Evolutionary conservation across 2,329 filamentous ascomycete species (phyloP).

Genomic region (Thielaviopsis ethacetica): DNA sequence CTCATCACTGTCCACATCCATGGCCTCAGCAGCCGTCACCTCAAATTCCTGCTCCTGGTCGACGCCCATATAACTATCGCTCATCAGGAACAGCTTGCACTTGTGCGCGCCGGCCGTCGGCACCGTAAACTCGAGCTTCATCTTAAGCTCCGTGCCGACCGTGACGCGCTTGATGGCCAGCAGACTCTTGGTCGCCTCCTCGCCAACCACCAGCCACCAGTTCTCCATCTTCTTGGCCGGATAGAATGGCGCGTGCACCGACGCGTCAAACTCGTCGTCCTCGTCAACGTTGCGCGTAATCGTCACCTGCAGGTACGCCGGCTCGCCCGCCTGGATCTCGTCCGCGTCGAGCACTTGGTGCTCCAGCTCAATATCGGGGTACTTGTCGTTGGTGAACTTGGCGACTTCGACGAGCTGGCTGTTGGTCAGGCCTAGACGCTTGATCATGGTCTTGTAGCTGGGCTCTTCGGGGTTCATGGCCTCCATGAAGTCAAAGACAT

Average conservation of each 20-base stretch:
- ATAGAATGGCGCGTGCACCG: constrained; percentile 91
- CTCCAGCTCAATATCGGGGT: constrained; percentile 85
- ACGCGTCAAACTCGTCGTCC: constrained; percentile 52
- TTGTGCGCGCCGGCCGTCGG: constrained; percentile 71
- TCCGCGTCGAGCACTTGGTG: constrained; percentile 74
- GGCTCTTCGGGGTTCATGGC: constrained; percentile 91
- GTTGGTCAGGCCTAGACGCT: constrained; percentile 63
- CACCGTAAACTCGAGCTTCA: constrained; percentile 76
- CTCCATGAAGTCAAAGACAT: constrained; percentile 97
- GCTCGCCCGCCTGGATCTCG: constrained; percentile 61
- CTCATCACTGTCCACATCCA: constrained; percentile 86
- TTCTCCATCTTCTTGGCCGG: constrained; percentile 86
- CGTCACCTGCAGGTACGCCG: constrained; percentile 67
- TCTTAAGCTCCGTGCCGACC: constrained; percentile 59
- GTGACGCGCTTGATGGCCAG: constrained; percentile 91
- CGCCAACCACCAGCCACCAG: constrained; percentile 95
- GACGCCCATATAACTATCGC: constrained; percentile 90
- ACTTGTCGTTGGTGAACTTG: constrained; percentile 88
- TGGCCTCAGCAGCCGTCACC: constrained; percentile 73
- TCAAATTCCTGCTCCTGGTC: constrained; percentile 89
- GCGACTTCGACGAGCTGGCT: constrained; percentile 77
- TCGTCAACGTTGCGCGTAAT: constrained; percentile 72
- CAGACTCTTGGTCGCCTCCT: constrained; percentile 74
- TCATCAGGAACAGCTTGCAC: constrained; percentile 87
- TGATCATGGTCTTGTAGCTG: constrained; percentile 61